Base-by-base conservation (phyloP, 345 rosid species). In the Melastoma malabathricum region DNA sequence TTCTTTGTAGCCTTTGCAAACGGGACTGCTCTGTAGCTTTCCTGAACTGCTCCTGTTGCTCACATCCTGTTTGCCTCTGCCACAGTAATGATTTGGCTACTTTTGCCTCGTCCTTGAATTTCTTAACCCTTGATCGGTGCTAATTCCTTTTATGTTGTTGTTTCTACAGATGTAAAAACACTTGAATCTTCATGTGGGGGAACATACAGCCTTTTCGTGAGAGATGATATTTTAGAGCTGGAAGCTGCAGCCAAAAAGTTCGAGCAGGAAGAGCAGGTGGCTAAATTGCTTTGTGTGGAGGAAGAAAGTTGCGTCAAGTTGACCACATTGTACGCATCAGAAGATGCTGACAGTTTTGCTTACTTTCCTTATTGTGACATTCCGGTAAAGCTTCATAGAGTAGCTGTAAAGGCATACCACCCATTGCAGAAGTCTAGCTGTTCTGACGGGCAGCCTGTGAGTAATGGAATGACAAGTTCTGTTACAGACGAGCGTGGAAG, bases 11-110 rank as follows among this genome's bases (percentile, higher is more conserved):
- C 69, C 23, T 90, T 48, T 90, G 98, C 72, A 90, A 87, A 75
- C 77, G 87, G 34, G 98, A 86, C 63, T 90, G 96, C 68, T 90
- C 87, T 63, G 64, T 90, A 56, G 87, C 93, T 58, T 90, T 72
- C 61, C 52, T 90, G 41, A 77, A 77, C 70, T 90, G 96, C 73
- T 56, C 56, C 46, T 85, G 96, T 72, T 64, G 63, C 62, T 43
- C 49, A 50, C 95, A 83, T 68, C 72, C 77, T 9, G 66, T 88
- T 64, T 88, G 95, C 72, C 82, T 93, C 52, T 84, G 86, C 62
- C 97, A 88, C 68, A 94, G 94, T 88, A 85, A 31, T 67, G 41
- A 34, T 34, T 34, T 34, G 41, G 41, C 41, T 34, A 34, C 41
- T 3, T 47, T 65, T 58, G 46, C 56, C 56, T 47, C 41, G 15